A percentile compares a stretch with the other conserved stretches of the same genome.
phyloP scores from a whole-genome alignment of 139 green algal genomes.

The Micractinium conductrix region DNA sequence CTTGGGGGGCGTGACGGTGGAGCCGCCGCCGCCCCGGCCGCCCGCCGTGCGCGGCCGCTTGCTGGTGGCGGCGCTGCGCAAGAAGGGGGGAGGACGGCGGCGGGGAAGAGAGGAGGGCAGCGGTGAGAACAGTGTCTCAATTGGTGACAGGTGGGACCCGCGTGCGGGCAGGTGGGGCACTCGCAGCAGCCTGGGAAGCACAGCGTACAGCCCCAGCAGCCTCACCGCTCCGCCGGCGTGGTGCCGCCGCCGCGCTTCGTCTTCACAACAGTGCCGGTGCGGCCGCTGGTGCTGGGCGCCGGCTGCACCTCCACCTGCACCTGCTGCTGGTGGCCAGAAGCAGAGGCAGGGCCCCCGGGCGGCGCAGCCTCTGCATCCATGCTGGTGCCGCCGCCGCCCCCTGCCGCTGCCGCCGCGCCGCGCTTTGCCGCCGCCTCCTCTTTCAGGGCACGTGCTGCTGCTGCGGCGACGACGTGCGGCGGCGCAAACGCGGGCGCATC shows the following conservation, averaged over 20 bases:
- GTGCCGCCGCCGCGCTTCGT: slow-evolving; percentile 25
- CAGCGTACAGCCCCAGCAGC: too few species aligned
- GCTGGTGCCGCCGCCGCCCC: slow-evolving; percentile 10
- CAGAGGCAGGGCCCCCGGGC: slow-evolving; percentile 4
- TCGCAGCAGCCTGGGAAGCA: too few species aligned
- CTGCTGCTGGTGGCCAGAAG: slow-evolving; percentile 18
- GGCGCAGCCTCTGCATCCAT: slow-evolving; percentile 10
- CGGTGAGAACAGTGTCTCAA: background rate
- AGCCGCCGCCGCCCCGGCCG: background rate
- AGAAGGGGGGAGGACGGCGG: too few species aligned
- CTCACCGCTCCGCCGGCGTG: slow-evolving; percentile 30
- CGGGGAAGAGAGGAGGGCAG: background rate
- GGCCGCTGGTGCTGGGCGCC: slow-evolving; percentile 34
- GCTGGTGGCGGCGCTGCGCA: slow-evolving; percentile 21
- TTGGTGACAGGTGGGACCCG: too few species aligned
- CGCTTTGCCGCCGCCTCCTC: slow-evolving; percentile 23
- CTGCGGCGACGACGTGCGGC: slow-evolving; percentile 59
- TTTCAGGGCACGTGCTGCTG: slow-evolving; percentile 49
- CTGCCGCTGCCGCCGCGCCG: slow-evolving; percentile 34
- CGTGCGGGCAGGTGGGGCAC: too few species aligned
- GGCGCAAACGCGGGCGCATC: slow-evolving; percentile 53
- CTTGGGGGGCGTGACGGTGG: slow-evolving; percentile 33
- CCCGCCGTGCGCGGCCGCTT: slow-evolving; percentile 33
- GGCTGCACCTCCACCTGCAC: slow-evolving; percentile 30
- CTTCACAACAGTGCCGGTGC: background rate